Evolutionary conservation across 2,329 filamentous ascomycete genomes (phyloP).

Genomic region (Alternaria burnsii): DNA sequence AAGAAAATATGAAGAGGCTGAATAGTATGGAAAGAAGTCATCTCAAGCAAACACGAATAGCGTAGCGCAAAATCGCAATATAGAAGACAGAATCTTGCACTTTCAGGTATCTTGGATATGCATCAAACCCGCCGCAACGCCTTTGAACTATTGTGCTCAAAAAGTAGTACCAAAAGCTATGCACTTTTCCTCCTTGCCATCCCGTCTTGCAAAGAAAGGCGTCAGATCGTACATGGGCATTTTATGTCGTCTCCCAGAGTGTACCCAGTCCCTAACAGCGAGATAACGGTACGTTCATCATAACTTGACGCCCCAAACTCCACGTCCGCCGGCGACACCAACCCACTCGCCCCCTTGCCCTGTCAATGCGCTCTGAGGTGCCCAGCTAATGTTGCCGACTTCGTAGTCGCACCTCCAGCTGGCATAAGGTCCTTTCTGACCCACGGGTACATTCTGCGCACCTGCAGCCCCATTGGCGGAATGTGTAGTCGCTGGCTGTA

Average conservation of each 20-base stretch:
- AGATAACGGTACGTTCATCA: slow-evolving; percentile 30
- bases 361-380: slow-evolving; percentile 73
- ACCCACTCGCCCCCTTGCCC: slow-evolving; percentile 82
- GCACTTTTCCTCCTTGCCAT: neutral
- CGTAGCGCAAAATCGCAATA: neutral
- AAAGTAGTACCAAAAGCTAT: neutral
- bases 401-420: slow-evolving; percentile 89
- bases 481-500: slow-evolving; percentile 34
- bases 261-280: neutral
- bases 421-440: slow-evolving; percentile 72
- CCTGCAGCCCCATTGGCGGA: slow-evolving; percentile 40
- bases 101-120: slow-evolving; percentile 9
- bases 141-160: neutral
- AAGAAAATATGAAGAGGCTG: too few relatives aligned
- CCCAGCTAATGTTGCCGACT: slow-evolving; percentile 85
- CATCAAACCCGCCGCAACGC: slow-evolving; percentile 1
- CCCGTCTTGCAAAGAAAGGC: neutral
- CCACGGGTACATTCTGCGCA: slow-evolving; percentile 50
- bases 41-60: neutral
- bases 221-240: neutral
- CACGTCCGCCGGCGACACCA: slow-evolving; percentile 80
- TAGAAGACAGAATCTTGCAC: neutral
- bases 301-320: slow-evolving; percentile 78
- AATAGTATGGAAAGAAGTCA: too few relatives aligned
- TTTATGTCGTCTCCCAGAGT: neutral